Evolutionary conservation across 2,329 filamentous ascomycete genomes (phyloP).

Genomic region (Stachybotrys echinatus): DNA sequence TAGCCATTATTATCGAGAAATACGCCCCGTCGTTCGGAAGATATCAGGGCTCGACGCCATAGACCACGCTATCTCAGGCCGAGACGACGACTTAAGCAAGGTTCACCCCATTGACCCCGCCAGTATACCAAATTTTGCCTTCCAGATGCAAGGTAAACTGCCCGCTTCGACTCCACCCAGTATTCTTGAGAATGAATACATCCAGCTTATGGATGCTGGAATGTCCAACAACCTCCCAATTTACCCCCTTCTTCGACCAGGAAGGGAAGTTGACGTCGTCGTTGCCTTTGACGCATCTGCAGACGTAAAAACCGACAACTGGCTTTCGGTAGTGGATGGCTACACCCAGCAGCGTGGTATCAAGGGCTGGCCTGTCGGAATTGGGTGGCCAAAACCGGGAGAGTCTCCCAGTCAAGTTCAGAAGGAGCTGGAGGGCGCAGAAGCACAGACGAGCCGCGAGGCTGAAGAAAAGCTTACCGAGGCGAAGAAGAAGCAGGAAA

Average conservation of each 20-base stretch:
- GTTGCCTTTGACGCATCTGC: conserved; percentile 93
- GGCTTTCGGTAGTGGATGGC: conserved; percentile 89
- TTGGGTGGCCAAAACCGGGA: conserved; percentile 77
- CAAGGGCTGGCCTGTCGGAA: conserved; percentile 89
- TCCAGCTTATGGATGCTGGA: conserved; percentile 90
- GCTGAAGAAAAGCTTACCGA: conserved; percentile 58
- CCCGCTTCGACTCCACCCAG: conserved; percentile 73
- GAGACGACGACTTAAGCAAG: conserved; percentile 79
- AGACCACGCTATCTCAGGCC: conserved; percentile 76
- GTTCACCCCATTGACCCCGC: conserved; percentile 94
- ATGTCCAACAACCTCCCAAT: conserved; percentile 99
- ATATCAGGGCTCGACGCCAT: conserved; percentile 71
- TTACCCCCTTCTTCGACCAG: conserved; percentile 85
- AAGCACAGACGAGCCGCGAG: conserved; percentile 54
- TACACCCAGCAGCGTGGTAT: conserved; percentile 87
- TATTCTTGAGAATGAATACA: conserved; percentile 64
- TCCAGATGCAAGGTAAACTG: conserved; percentile 72
- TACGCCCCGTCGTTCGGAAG: conserved; percentile 73
- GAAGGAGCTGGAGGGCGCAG: conserved; percentile 60
- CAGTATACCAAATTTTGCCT: conserved; percentile 81
- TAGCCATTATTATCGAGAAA: conserved; percentile 92
- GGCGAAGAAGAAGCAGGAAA: conserved; percentile 45
- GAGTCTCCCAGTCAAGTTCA: conserved; percentile 55
- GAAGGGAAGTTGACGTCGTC: conserved; percentile 81
- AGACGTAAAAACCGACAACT: conserved; percentile 91